Evolutionary conservation across 495 filamentous ascomycete genomes (phyloP), one percentile per base, ranked within the genome.

Genomic region (Lichenothelia convexa): DNA sequence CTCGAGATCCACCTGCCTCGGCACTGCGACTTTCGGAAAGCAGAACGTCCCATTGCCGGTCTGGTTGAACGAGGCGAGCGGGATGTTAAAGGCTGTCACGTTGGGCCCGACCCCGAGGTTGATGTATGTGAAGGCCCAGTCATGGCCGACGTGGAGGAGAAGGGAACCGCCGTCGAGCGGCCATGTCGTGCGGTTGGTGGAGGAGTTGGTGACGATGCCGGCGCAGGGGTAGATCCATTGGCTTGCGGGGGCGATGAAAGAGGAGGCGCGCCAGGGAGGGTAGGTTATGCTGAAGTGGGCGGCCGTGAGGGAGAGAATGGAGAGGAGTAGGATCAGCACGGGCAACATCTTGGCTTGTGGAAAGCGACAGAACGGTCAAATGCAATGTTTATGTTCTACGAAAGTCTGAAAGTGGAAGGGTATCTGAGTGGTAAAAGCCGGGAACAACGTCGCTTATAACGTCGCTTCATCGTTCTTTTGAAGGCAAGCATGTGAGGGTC

Each of bases 41-140:
- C 74, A 79, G 38, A 75, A 63, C 5, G 57, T 67, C 23, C 74
- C 74, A 12, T 62, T 67, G 32, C 71, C 71, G 1, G 73, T 74
- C 40, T 61, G 61, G 54, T 78, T 79, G 45, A 67, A 56, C 13
- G 50, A 37, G 13, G 65, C 63, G 17, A 77, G 60, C 17, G 63
- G 59, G 49, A 72, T 64, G 52, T 76, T 76, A 58, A 76, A 73
- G 48, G 58, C 58, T 36, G 68, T 61, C 18, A 62, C 62, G 18
- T 60, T 48, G 44, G 62, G 59, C n/a, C 73, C 70, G 22, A 78
- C 41, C n/a, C 68, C 74, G 16, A 77, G 54, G 54, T 77, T 77
- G 45, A 78, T 49, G 50, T 64, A 75, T 22, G 71, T 51, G 42
- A 73, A 69, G 9, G 70, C 64, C 57, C 61, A 69, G 6, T 50